Evolutionary conservation across 306 rosid species (phyloP), one percentile per base, ranked within the genome.

Genomic region (Vigna angularis): DNA sequence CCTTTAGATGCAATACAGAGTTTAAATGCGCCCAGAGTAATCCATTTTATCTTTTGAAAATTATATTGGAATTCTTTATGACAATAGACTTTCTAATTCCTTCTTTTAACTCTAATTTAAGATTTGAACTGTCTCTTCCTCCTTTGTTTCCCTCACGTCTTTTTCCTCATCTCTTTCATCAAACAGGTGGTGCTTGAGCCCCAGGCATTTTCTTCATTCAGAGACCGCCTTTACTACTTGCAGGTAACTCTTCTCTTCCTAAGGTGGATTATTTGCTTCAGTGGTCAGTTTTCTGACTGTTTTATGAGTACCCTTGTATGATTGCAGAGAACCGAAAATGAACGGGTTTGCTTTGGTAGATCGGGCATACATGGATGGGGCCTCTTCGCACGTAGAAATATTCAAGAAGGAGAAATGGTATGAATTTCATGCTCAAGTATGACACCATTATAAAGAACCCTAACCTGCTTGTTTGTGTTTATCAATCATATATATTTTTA

Each of bases 361-460:
- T 96, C 99, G 2, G 99, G 99, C 71, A 96, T 96, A 79, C 99
- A 96, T 81, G 99, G 98, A 74, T 96, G 99, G 99, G 99, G 99
- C 79, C 97, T 96, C 74, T 96, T 96, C 81, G 97, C 99, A 5
- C 93, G 94, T 6, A 89, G 94, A 83, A 85, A 79, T 84, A 91
- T 96, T 87, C 99, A 89, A 86, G 99, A 96, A 91, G 99, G 99
- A 76, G 99, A 96, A 76, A 96, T 96, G 98, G 99, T 93, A 89
- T 59, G 80, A 81, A 67, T 57, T 8, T 71, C 68, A 45, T 49
- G 76, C 72, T 68, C 51, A 26, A 59, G 48, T 70, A 66, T 34
- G 5, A 50, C 55, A 30, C 49, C 18, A 55, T 73, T 53, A 32
- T 32, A 62, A 12, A 34, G 18, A 70, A 53, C 53, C 67, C 28